Percentiles rank a stretch among this genome's conserved stretches.
phyloP scores from a whole-genome alignment of 768 basidiomycete species.

The Hygrophoropsis aurantiaca region DNA sequence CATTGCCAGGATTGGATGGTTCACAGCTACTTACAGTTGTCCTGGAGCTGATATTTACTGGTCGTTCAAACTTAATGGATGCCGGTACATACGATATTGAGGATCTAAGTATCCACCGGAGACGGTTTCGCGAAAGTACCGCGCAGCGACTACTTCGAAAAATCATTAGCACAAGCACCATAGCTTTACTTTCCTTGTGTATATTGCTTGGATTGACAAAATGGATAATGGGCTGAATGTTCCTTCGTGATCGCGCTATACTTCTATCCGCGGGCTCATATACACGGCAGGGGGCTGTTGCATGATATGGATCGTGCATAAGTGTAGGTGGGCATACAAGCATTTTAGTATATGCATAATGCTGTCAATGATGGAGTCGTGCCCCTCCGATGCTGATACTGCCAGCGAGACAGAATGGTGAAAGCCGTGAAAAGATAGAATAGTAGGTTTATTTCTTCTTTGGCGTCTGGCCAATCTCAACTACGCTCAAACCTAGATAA shows the following conservation, averaged over 20 bases:
- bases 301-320: slow-evolving; percentile 9
- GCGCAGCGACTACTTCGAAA: slow-evolving; percentile 13
- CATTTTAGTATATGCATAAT: slow-evolving; percentile 9
- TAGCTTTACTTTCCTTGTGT: slow-evolving; percentile 20
- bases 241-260: too few relatives aligned
- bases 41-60: slow-evolving; percentile 19
- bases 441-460: slow-evolving; percentile 69
- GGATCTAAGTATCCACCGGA: slow-evolving; percentile 6
- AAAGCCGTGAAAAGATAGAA: slow-evolving; percentile 10
- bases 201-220: slow-evolving; percentile 16
- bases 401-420: too few relatives aligned
- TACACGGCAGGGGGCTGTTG: too few relatives aligned
- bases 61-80: slow-evolving; percentile 1
- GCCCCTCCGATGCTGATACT: background rate
- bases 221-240: slow-evolving; percentile 17
- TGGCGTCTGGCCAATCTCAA: slow-evolving; percentile 66
- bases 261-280: too few relatives aligned
- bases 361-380: slow-evolving; percentile 1
- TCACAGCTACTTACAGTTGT: slow-evolving; percentile 48
- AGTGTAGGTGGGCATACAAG: too few relatives aligned
- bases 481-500: slow-evolving; percentile 72
- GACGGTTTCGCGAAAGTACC: slow-evolving; percentile 7
- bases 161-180: slow-evolving; percentile 17
- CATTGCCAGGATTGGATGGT: slow-evolving; percentile 73
- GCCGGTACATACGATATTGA: slow-evolving; percentile 19